Evolutionary conservation across 495 filamentous ascomycete species (phyloP).

Genomic region (Thozetella sp.): DNA sequence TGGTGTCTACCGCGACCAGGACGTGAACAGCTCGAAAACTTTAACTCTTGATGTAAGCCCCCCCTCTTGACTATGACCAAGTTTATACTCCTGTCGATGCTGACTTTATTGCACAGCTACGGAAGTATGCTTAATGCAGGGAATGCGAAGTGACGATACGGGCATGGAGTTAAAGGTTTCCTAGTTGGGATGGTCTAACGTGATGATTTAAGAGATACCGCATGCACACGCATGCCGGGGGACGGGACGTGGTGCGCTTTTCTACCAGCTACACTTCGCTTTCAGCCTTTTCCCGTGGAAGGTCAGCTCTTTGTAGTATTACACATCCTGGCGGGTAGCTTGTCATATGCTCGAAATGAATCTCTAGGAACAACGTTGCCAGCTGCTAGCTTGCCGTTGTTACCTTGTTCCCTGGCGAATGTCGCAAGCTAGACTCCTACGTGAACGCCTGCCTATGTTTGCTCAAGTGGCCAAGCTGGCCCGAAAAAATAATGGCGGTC

Average conservation of each 20-base stretch:
- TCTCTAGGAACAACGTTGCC: not conserved
- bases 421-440: too few relatives aligned
- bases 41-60: conserved; percentile 91
- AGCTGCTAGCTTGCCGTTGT: too few relatives aligned
- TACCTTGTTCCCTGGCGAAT: too few relatives aligned
- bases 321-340: not conserved
- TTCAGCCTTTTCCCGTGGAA: not conserved
- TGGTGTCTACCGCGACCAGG: conserved; percentile 93
- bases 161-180: not conserved
- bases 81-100: conserved; percentile 3
- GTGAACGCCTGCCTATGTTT: too few relatives aligned
- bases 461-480: too few relatives aligned
- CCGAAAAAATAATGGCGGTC: too few relatives aligned
- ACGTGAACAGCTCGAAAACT: conserved; percentile 82
- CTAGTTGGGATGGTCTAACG: not conserved
- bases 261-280: not conserved
- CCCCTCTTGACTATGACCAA: not conserved
- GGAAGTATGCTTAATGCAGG: conserved; percentile 25
- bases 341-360: not conserved
- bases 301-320: not conserved
- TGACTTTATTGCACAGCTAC: conserved; percentile 17
- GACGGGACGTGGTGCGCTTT: not conserved
- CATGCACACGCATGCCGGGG: not conserved
- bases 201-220: not conserved
- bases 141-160: not conserved